Evolutionary conservation across 1,284 basidiomycete species (phyloP), one percentile per base, ranked within the genome.

Genomic region (Papiliotrema laurentii): DNA sequence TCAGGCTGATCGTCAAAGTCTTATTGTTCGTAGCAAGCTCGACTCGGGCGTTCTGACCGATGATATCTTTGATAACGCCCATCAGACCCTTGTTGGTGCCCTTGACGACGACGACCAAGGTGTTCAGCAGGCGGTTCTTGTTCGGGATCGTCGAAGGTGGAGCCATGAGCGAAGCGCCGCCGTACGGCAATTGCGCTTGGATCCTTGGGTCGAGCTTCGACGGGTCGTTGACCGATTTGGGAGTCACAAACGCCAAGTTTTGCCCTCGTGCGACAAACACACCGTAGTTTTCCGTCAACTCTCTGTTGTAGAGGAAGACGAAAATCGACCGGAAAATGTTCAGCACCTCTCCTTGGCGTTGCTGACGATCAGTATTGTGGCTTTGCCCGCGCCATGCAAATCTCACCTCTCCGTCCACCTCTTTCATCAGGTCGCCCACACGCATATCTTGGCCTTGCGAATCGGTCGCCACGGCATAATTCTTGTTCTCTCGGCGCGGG

Each of bases 271-370:
- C 66, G 45, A 98, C 87, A 64, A 94, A 99, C 21, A 97, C 86
- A 51, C 96, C 96, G 22, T 89, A 85, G 66, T 97, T 94, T 69
- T 97, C 92, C 16, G 80, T 68, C 53, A 89, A 80, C 47, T 97
- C 92, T 35, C 93, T 86, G 66, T 93, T 96, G 76, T 93, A 86
- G 38, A 98, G 75, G 79, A 97, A 99, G 4, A 89, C 90, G 65
- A 86, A 94, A 73, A 89, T 86, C 0, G 91, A 93, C 68, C 96
- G 91, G 69, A 96, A 89, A 40, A 93, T 92, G 69, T 97, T 94
- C 47, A 99, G 77, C 9, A 98, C 88, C 53, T 85, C 83, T 49
- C 96, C 96, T 78, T 87, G 89, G n/a, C 93, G 87, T 47, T 80
- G 78, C 83, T 90, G 56, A 6, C 22, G 13, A 33, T 45, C 25